phyloP scores from a whole-genome alignment of 441 rosid species.

The Corymbia citriodora region DNA sequence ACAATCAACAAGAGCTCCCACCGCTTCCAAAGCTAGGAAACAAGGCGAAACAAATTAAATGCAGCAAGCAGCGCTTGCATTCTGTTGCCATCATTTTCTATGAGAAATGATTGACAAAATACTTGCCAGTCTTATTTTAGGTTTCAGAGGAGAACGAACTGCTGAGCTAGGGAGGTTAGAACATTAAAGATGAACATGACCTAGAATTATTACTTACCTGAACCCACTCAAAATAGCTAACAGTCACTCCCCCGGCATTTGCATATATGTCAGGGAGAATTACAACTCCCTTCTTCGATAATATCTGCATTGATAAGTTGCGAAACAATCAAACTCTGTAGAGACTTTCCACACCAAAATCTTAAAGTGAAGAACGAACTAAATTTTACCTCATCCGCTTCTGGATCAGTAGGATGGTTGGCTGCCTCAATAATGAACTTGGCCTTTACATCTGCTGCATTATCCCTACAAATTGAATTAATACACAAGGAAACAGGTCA shows the following conservation, averaged over 20 bases:
- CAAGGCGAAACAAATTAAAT: neutral
- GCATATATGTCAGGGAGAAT: slow-evolving; percentile 95
- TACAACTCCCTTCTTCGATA: slow-evolving; percentile 79
- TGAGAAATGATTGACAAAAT: neutral
- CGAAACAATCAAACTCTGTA: neutral
- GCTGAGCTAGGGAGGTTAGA: neutral
- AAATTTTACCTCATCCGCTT: slow-evolving; percentile 74
- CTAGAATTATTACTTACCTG: slow-evolving; percentile 43
- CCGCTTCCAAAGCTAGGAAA: neutral
- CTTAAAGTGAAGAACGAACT: neutral
- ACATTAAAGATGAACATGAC: neutral
- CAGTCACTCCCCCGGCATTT: slow-evolving; percentile 92
- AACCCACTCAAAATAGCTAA: slow-evolving; percentile 97
- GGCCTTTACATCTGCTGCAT: slow-evolving; percentile 87
- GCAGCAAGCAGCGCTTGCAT: neutral
- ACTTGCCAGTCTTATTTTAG: neutral
- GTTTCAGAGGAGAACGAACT: neutral
- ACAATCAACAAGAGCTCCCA: neutral
- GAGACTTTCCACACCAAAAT: neutral
- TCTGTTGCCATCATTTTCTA: neutral
- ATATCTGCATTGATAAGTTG: slow-evolving; percentile 44
- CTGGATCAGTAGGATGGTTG: slow-evolving; percentile 96
- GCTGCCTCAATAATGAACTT: slow-evolving; percentile 96
- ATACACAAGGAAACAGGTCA: neutral
- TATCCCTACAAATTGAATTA: slow-evolving; percentile 49